Conservation (phyloP, 768 basidiomycete species). For the Tubosaeta brunneosetosa region DNA sequence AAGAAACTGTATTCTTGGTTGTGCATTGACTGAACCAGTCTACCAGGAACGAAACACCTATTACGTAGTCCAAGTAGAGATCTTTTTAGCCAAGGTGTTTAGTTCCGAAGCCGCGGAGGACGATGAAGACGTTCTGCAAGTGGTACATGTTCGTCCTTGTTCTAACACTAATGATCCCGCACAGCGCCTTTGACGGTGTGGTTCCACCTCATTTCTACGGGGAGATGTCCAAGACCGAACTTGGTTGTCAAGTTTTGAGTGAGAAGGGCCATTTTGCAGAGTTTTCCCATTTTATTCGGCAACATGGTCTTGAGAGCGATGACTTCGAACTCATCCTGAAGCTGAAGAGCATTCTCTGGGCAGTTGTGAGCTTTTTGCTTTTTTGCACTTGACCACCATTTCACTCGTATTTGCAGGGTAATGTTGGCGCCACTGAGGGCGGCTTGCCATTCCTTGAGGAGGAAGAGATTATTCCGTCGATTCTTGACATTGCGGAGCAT, state of each 20-base stretch:
- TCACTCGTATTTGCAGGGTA: slow-evolving; percentile 55
- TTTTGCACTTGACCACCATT: neutral
- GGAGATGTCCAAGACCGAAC: slow-evolving; percentile 94
- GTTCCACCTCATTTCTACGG: slow-evolving; percentile 97
- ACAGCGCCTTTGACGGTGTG: slow-evolving; percentile 79
- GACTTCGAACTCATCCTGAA: slow-evolving; percentile 83
- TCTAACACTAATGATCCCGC: slow-evolving; percentile 1
- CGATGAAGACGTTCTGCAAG: slow-evolving; percentile 63
- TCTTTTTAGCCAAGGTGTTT: slow-evolving; percentile 81
- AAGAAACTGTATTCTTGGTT: slow-evolving; percentile 22
- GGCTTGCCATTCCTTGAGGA: slow-evolving; percentile 95
- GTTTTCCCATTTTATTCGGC: slow-evolving; percentile 85
- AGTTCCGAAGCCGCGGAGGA: slow-evolving; percentile 49
- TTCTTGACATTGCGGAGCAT: slow-evolving; percentile 87
- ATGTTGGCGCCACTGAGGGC: slow-evolving; percentile 84
- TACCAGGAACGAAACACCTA: slow-evolving; percentile 84
- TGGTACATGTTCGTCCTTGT: slow-evolving; percentile 3
- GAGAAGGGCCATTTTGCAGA: slow-evolving; percentile 90
- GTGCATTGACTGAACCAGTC: slow-evolving; percentile 1
- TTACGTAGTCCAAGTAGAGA: slow-evolving; percentile 92
- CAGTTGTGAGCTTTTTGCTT: slow-evolving; percentile 62
- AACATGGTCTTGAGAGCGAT: slow-evolving; percentile 78
- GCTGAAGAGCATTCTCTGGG: slow-evolving; percentile 95
- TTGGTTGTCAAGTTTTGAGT: slow-evolving; percentile 86
- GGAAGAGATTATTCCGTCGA: slow-evolving; percentile 86